phyloP scores from a whole-genome alignment of 257 asterid genomes.

The Solanum pinnatisectum region DNA sequence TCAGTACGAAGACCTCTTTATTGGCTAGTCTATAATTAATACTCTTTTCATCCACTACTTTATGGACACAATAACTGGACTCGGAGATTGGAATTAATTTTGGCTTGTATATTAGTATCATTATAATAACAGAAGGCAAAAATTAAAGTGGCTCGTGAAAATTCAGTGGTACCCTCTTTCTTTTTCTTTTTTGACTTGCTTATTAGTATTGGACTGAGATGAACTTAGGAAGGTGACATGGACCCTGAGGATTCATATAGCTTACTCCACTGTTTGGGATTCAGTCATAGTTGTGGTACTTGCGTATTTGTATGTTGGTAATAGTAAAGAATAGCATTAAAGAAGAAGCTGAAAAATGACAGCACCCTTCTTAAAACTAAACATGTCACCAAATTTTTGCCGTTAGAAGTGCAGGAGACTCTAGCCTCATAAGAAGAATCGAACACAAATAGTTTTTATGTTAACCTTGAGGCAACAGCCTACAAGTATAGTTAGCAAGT shows the following conservation, averaged over 20 bases:
- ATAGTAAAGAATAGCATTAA: background rate
- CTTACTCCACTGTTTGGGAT: background rate
- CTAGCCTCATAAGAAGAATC: background rate
- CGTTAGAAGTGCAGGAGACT: background rate
- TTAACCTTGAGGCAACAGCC: background rate
- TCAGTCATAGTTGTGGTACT: background rate
- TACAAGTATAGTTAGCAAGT: background rate
- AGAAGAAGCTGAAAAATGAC: background rate
- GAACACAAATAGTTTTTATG: background rate
- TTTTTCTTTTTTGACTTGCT: background rate
- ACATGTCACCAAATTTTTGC: background rate
- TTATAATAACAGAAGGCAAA: background rate
- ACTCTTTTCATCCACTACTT: background rate
- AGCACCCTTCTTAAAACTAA: background rate
- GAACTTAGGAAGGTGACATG: background rate
- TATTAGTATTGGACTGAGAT: background rate
- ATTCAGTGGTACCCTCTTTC: background rate
- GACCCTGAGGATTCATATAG: background rate
- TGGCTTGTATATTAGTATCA: background rate
- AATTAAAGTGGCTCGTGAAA: background rate
- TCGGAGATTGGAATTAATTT: background rate
- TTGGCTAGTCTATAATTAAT: background rate
- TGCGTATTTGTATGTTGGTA: background rate
- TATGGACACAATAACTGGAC: background rate
- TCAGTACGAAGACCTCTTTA: background rate